phyloP scores from a whole-genome alignment of 192 early-diverging fungal genomes.

The Coemansia sp. region DNA sequence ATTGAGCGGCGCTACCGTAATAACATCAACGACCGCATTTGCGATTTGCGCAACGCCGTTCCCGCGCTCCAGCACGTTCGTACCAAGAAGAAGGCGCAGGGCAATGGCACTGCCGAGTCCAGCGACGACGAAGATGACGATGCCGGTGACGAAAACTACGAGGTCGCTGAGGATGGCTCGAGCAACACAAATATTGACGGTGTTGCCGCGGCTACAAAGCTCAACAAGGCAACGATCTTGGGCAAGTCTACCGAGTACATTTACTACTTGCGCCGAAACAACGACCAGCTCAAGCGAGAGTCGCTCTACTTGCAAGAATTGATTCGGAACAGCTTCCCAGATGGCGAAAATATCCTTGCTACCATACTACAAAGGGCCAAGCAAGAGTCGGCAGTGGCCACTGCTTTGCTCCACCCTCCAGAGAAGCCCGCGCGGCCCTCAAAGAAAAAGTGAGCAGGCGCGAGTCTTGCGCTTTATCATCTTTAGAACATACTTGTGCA shows the following conservation, averaged over 20 bases:
- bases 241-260: slow-evolving; percentile 94
- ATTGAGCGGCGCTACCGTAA: slow-evolving; percentile 94
- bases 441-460: slow-evolving; percentile 20
- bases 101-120: slow-evolving; percentile 56
- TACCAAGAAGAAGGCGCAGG: slow-evolving; percentile 32
- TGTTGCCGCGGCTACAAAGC: slow-evolving; percentile 78
- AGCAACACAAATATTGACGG: slow-evolving; percentile 66
- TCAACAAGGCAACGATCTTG: slow-evolving; percentile 94
- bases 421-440: slow-evolving; percentile 21
- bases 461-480: not conserved
- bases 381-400: slow-evolving; percentile 32
- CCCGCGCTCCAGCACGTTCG: slow-evolving; percentile 71
- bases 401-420: slow-evolving; percentile 28
- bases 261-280: slow-evolving; percentile 48
- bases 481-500: not conserved
- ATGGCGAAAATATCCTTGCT: slow-evolving; percentile 30
- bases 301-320: slow-evolving; percentile 39
- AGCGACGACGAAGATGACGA: slow-evolving; percentile 40
- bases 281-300: slow-evolving; percentile 48
- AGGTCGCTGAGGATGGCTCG: slow-evolving; percentile 34
- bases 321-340: slow-evolving; percentile 29
- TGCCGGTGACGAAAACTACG: slow-evolving; percentile 46
- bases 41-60: slow-evolving; percentile 81
- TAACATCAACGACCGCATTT: slow-evolving; percentile 96
- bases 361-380: slow-evolving; percentile 26